These are phyloP conservation scores for Candida ulmi DNA, from an alignment of 805 yeast genomes.

Conservation along the genomic window DNA sequence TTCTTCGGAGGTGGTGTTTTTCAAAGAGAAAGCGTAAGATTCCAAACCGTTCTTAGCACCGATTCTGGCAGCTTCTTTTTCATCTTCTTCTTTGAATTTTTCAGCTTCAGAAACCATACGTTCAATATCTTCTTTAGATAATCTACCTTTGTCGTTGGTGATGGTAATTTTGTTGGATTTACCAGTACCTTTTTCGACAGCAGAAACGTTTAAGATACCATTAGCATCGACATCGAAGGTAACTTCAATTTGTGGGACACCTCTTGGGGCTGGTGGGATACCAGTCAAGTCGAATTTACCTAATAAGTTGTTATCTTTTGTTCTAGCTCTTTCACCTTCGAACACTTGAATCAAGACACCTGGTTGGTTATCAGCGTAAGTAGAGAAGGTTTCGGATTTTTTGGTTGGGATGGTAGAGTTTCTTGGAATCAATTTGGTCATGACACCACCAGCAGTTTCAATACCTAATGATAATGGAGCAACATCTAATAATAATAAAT, in stretches of 20 bases:
- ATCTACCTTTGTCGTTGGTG: conserved; percentile 98
- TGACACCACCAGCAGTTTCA: conserved; percentile 99
- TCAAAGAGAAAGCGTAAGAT: conserved; percentile 90
- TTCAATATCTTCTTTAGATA: conserved; percentile 95
- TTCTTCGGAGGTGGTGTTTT: conserved; percentile 74
- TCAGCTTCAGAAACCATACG: conserved; percentile 98
- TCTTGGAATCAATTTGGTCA: conserved; percentile 96
- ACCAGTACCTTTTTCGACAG: conserved; percentile 98
- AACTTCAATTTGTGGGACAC: conserved; percentile 97
- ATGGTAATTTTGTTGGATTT: conserved; percentile 95
- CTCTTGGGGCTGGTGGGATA: conserved; percentile 98
- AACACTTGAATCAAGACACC: conserved; percentile 96
- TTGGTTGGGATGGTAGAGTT: conserved; percentile 96
- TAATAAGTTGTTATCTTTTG: conserved; percentile 91
- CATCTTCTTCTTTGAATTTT: conserved; percentile 95
- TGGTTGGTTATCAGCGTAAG: conserved; percentile 97
- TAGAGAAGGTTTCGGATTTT: conserved; percentile 94
- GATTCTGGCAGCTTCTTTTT: conserved; percentile 87
- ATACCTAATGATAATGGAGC: conserved; percentile 97
- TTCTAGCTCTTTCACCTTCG: conserved; percentile 97
- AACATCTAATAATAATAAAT: conserved; percentile 88
- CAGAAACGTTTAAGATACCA: conserved; percentile 95
- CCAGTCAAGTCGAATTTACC: conserved; percentile 97
- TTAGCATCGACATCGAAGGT: conserved; percentile 96
- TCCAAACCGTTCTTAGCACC: conserved; percentile 93